Evolutionary conservation across 2,329 filamentous ascomycete species (phyloP).

Genomic region (Clonostachys sp.): DNA sequence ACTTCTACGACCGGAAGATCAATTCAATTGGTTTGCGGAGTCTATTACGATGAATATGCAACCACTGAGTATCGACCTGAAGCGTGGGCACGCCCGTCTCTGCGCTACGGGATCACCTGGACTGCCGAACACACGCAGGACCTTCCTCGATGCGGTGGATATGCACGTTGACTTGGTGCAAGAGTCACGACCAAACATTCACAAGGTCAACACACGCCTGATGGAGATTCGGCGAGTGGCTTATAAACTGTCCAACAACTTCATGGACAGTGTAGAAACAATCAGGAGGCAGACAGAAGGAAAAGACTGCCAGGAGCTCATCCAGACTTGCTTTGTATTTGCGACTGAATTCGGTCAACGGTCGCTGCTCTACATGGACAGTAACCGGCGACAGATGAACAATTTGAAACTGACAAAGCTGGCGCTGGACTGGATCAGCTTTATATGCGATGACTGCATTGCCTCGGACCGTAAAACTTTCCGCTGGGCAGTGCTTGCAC

Average conservation of each 20-base stretch:
- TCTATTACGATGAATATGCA: conserved; percentile 67
- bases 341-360: conserved; percentile 98
- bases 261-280: conserved; percentile 97
- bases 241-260: conserved; percentile 94
- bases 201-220: conserved; percentile 84
- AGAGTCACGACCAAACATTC: conserved; percentile 88
- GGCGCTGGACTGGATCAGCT: conserved; percentile 94
- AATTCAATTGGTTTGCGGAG: conserved; percentile 76
- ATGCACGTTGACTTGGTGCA: conserved; percentile 85
- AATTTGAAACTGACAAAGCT: conserved; percentile 92
- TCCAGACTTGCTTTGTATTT: conserved; percentile 97
- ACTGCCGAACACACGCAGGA: conserved; percentile 71
- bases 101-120: conserved; percentile 84
- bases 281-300: conserved; percentile 81
- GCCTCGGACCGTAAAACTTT: conserved; percentile 94
- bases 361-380: conserved; percentile 92
- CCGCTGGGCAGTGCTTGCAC: conserved; percentile 89
- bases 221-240: conserved; percentile 94
- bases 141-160: conserved; percentile 74
- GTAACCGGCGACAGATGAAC: conserved; percentile 93
- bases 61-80: conserved; percentile 78
- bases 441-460: conserved; percentile 95
- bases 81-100: conserved; percentile 79
- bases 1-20: conserved; percentile 76
- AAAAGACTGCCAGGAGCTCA: conserved; percentile 87